Base-by-base conservation (phyloP, 2,329 filamentous ascomycete genomes). In the Ophiosphaerella korrae region DNA sequence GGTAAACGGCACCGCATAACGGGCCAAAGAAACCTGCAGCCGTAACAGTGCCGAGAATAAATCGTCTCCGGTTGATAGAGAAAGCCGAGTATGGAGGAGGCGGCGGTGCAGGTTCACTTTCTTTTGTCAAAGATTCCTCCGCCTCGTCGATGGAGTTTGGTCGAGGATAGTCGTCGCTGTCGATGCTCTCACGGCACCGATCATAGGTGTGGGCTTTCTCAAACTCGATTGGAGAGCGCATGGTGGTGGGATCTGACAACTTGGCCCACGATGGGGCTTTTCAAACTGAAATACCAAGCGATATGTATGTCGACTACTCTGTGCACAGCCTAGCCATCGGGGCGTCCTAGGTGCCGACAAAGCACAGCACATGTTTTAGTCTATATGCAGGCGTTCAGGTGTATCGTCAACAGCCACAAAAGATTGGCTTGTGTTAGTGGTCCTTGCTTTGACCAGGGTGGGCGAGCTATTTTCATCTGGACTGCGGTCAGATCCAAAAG, bases 1-100 rank as follows among this genome's bases (percentile, higher is more conserved):
- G 59, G 57, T 79, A 79, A 29, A 79, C 73, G n/a, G 71, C 72
- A 26, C 75, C 77, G n/a, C 73, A 72, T 14, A 79, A 51, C 7
- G 77, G 77, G 0, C 73, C 77, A 36, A 78, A 72, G 59, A 77
- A 75, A 3, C 75, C 77, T 1, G 74, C 75, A 5, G 69, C 57
- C 2, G 75, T 77, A 40, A 77, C 73, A 21, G 77, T 58, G 18
- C 49, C 55, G 5, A 79, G 62, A 31, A 78, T 73, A 43, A 78
- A 72, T 13, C 66, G 64, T 45, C 68, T 67, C 6, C 72, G 67
- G 34, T 66, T 64, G 8, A 66, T 56, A 0, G 73, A 65, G 41
- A 77, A 74, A 1, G 72, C 75, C 5, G 75, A 73, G 52, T 78
- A 79, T 34, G 58, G 63, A 9, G 54, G 54, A 49, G 53, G 45